Conservation (phyloP, 2,329 filamentous ascomycete genomes). For the Laburnicola sp. region DNA sequence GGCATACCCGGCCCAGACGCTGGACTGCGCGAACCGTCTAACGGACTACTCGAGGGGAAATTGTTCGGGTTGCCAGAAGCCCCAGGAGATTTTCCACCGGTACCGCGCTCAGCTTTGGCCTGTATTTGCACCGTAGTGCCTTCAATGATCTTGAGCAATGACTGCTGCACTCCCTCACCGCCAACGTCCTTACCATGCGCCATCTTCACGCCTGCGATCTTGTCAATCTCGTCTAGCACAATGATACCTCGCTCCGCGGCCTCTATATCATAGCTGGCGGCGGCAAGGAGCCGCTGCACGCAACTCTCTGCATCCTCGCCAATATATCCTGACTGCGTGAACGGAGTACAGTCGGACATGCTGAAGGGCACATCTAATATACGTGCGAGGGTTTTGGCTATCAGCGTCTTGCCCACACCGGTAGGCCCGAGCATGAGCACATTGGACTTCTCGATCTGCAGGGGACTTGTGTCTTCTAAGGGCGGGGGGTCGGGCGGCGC, state of each 20-base stretch:
- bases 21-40: constrained; percentile 25
- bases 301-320: constrained; percentile 97
- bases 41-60: constrained; percentile 20
- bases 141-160: constrained; percentile 92
- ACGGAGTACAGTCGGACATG: constrained; percentile 93
- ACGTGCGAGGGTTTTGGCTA: constrained; percentile 87
- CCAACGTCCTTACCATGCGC: constrained; percentile 91
- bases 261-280: constrained; percentile 84
- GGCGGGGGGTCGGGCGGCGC: constrained; percentile 41
- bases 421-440: constrained; percentile 88
- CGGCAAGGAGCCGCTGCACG: constrained; percentile 85
- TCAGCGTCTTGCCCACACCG: constrained; percentile 94
- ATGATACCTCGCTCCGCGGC: constrained; percentile 90
- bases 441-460: constrained; percentile 95
- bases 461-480: constrained; percentile 58
- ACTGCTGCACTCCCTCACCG: constrained; percentile 95
- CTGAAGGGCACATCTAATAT: constrained; percentile 94
- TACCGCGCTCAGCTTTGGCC: constrained; percentile 73
- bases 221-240: constrained; percentile 95
- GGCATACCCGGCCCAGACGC: constrained; percentile 19
- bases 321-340: constrained; percentile 96
- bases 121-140: constrained; percentile 92
- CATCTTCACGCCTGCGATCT: constrained; percentile 87
- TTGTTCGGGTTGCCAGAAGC: constrained; percentile 20
- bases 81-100: constrained; percentile 27